A percentile compares a stretch with the other conserved stretches of the same genome.
These are phyloP conservation scores for Nitzschia palea DNA, from an alignment of 108 stramenopile genomes.

Conservation along the genomic window DNA sequence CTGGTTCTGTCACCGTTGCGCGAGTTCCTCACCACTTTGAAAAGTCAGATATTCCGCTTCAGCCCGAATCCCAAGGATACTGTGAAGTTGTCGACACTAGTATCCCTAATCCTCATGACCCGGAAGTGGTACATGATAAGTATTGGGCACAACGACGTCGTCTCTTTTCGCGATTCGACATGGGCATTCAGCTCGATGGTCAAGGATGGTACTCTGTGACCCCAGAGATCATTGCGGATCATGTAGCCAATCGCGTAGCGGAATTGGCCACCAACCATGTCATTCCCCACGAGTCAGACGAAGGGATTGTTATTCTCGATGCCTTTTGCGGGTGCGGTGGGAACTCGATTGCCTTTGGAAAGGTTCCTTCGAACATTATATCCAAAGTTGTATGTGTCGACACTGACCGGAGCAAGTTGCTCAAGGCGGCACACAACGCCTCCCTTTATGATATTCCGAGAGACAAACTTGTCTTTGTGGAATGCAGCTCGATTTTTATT, in stretches of 20 bases:
- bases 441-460: constrained; percentile 83
- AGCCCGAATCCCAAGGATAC: background rate
- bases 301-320: constrained; percentile 80
- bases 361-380: constrained; percentile 48
- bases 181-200: constrained; percentile 86
- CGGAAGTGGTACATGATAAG: constrained; percentile 81
- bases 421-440: constrained; percentile 93
- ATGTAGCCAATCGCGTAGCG: constrained; percentile 70
- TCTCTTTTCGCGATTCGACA: constrained; percentile 88
- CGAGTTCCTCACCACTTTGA: constrained; percentile 37
- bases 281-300: constrained; percentile 1
- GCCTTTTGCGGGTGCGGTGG: constrained; percentile 95
- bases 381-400: constrained; percentile 89
- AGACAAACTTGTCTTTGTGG: constrained; percentile 76
- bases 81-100: constrained; percentile 38
- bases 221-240: constrained; percentile 91
- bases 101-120: constrained; percentile 67
- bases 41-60: constrained; percentile 6
- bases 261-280: constrained; percentile 43
- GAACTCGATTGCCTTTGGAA: constrained; percentile 87
- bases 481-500: constrained; percentile 76
- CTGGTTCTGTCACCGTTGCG: constrained; percentile 20
- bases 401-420: constrained; percentile 82
- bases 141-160: constrained; percentile 95
- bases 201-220: constrained; percentile 98